Evolutionary conservation across 441 rosid species (phyloP), one percentile per base, ranked within the genome.

Genomic region (Capsella rubella): DNA sequence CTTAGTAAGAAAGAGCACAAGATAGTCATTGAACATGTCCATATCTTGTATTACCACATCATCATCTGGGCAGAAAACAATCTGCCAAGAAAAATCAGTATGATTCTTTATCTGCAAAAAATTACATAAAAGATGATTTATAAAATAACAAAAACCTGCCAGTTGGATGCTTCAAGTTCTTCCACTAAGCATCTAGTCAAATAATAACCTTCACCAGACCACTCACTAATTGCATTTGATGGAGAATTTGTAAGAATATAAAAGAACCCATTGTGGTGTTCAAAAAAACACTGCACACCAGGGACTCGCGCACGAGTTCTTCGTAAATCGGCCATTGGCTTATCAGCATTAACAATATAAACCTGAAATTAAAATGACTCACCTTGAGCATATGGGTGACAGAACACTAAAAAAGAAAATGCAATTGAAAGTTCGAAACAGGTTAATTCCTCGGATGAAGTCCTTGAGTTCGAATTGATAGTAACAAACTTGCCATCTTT

Each of bases 401-500:
- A 39, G 6, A 39, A 21, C 7, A 40, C 16, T 11, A 43, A 5
- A 18, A 5, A 49, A 16, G 8, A 47, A 49, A 18, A 40, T 40
- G 34, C 65, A 40, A 40, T 4, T 53, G 68, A 80, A 72, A 73
- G 73, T 59, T 56, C 64, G 67, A 74, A 81, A 29, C 4, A 80
- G 79, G 73, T 78, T 66, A 78, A 81, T 84, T 91, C 97, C 99
- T 91, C 95, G 4, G 99, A 94, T 74, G 97, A 94, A 69, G 93
- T 87, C 85, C 99, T 90, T 63, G 97, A 88, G 78, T 92, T 92
- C 37, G 99, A 94, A 84, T 94, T 94, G 82, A 94, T 87, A 64
- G 99, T 89, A 39, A 92, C 88, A 76, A 91, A 91, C 87, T 90
- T 90, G 84, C 95, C 99, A 77, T 92, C 97, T 89, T 94, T 94